phyloP scores from a whole-genome alignment of 805 yeast species.

The Yarrowia osloensis region DNA sequence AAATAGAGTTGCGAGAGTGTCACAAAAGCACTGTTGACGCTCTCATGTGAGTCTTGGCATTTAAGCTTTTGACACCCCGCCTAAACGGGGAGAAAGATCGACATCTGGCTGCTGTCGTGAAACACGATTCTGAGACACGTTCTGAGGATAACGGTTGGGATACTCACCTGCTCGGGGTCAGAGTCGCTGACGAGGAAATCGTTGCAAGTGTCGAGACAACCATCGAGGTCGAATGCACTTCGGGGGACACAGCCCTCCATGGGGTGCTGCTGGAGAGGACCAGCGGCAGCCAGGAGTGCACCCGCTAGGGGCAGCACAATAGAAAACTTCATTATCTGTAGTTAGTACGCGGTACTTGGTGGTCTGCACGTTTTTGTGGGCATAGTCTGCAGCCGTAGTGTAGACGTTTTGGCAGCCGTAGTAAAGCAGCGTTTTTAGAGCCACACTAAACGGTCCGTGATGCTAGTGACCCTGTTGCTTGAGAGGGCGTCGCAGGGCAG shows the following conservation, averaged over 20 bases:
- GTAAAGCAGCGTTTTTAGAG: too few relatives aligned
- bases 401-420: too few relatives aligned
- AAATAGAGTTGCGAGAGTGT: background rate
- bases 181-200: conserved; percentile 6
- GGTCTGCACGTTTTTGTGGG: too few relatives aligned
- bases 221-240: background rate
- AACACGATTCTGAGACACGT: background rate
- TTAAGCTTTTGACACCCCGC: background rate
- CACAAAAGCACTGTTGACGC: background rate
- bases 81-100: background rate
- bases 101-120: background rate
- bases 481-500: too few relatives aligned
- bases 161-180: conserved; percentile 28
- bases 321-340: conserved; percentile 9
- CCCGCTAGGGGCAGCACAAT: conserved; percentile 16
- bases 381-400: too few relatives aligned
- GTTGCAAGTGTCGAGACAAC: conserved; percentile 14
- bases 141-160: background rate
- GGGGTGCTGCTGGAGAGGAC: conserved; percentile 5
- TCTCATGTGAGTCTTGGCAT: background rate
- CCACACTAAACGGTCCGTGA: too few relatives aligned
- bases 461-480: too few relatives aligned
- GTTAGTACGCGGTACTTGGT: too few relatives aligned
- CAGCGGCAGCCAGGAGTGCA: conserved; percentile 20
- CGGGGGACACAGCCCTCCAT: conserved; percentile 27